These are phyloP conservation scores for Nakaseomyces bracarensis DNA, from an alignment of 1,139 yeast species.

Conservation along the genomic window DNA sequence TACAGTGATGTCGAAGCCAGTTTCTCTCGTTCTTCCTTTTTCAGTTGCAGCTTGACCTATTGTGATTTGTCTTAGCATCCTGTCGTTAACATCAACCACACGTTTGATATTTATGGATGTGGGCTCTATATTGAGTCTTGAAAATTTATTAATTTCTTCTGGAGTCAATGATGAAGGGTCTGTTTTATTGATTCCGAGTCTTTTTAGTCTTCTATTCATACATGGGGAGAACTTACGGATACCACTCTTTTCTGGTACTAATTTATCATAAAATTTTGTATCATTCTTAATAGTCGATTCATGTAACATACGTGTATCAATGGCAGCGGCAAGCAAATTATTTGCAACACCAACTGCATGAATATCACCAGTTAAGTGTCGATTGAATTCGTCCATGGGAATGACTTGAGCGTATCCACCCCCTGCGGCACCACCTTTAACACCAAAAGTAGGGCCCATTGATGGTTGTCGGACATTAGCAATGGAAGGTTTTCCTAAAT, in stretches of 20 bases:
- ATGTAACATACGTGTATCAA: slow-evolving; percentile 96
- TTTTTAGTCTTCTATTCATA: slow-evolving; percentile 68
- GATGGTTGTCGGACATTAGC: slow-evolving; percentile 98
- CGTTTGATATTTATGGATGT: slow-evolving; percentile 93
- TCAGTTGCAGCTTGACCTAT: slow-evolving; percentile 93
- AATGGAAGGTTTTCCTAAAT: slow-evolving; percentile 73
- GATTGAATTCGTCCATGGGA: slow-evolving; percentile 98
- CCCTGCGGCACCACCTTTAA: slow-evolving; percentile 99
- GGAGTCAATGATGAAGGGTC: slow-evolving; percentile 75
- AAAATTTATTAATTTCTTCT: slow-evolving; percentile 71
- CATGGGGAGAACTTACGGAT: slow-evolving; percentile 67
- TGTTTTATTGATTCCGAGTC: slow-evolving; percentile 72
- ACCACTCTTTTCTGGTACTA: slow-evolving; percentile 85
- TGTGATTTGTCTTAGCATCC: slow-evolving; percentile 85
- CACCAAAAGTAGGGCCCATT: slow-evolving; percentile 99
- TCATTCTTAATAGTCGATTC: slow-evolving; percentile 81
- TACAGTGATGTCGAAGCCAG: slow-evolving; percentile 95
- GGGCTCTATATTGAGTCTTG: slow-evolving; percentile 85
- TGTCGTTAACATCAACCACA: slow-evolving; percentile 92
- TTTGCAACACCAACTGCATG: slow-evolving; percentile 97
- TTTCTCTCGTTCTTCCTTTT: slow-evolving; percentile 77
- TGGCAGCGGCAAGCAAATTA: slow-evolving; percentile 92
- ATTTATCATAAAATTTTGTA: slow-evolving; percentile 74
- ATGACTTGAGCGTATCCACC: slow-evolving; percentile 98
- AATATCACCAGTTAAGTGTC: slow-evolving; percentile 97